Conservation (phyloP, 352 stramenopile species). For the Pythium biforme region DNA sequence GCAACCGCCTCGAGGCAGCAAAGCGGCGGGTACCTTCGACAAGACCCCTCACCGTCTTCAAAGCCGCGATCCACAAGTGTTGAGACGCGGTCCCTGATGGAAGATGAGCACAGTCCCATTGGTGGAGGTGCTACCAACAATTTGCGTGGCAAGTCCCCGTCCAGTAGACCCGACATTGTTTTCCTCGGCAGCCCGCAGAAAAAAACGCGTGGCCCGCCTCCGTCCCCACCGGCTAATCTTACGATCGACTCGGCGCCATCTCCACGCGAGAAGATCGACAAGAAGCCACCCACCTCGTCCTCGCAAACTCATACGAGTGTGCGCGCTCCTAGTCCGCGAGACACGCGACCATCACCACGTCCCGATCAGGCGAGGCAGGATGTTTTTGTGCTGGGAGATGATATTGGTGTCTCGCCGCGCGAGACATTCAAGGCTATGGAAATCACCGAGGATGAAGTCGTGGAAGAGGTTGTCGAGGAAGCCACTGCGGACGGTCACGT, state of each 20-base stretch:
- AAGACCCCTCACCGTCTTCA: conserved; percentile 13
- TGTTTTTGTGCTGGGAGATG: not conserved
- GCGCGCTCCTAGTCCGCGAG: conserved; percentile 3
- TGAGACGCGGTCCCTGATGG: conserved; percentile 14
- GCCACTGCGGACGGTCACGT: not conserved
- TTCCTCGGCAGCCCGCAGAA: conserved; percentile 23
- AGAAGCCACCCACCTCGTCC: not conserved
- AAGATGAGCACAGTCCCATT: conserved; percentile 12
- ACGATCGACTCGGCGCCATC: conserved; percentile 6
- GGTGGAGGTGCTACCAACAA: not conserved
- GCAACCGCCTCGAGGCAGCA: not conserved
- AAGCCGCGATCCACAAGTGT: conserved; percentile 19
- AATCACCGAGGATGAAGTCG: not conserved
- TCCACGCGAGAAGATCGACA: conserved; percentile 5
- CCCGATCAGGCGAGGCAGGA: not conserved
- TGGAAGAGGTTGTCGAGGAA: not conserved
- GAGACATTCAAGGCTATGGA: conserved; percentile 5
- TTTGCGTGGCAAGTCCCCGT: conserved; percentile 2
- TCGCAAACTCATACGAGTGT: not conserved
- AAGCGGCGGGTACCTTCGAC: conserved; percentile 9
- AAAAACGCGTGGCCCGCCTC: conserved; percentile 6
- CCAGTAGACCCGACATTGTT: conserved; percentile 20
- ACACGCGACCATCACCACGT: not conserved
- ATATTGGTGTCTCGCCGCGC: not conserved
- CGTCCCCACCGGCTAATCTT: conserved; percentile 7